Base-by-base conservation (phyloP, 176 grass and related monocot genomes). In the Tillandsia fasciculata region DNA sequence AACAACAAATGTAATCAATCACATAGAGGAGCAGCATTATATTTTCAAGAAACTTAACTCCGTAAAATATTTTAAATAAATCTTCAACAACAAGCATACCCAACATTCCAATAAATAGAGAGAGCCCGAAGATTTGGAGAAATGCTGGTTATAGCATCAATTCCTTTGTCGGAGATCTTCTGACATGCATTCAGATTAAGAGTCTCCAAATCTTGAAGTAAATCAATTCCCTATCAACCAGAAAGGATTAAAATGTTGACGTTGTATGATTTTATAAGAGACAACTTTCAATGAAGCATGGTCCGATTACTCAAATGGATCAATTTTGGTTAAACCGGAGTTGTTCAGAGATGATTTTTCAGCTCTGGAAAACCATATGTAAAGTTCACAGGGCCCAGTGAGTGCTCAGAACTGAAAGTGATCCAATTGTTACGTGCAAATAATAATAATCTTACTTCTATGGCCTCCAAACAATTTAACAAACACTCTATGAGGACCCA, bases 161-260 rank as follows among this genome's bases (percentile, higher is more conserved):
- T 91, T 74, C 92, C 92, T 79, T 70, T 84, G 66, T 96, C 86
- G 76, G 88, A 87, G 26, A 96, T 80, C 61, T 89, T 96, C 67
- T 96, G 88, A 71, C 88, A 96, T 17, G 86, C 86, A 67, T 96
- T 96, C 52, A 96, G 56, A 76, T 96, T 96, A 22, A 96, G 81
- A 23, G 70, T 63, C 13, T 91, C 78, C 49, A 96, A 89, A 22
- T 78, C 79, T 69, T 72, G 80, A 12, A 96, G 78, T 65, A 79
- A 84, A 64, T 80, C 70, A 49, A 20, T n/a, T 74, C 70, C 74
- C 88, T 96, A 76, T 51, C 80, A 70, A 52, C 49, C 42, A 70
- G 75, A 71, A 11, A 23, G 68, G 51, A 53, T 17, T 42, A 59
- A 67, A 78, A 13, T 61, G 23, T 48, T 63, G 48, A 50, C 49